Percentiles rank a stretch among this genome's conserved stretches.
Conservation (phyloP, 495 filamentous ascomycete genomes). For the Clohesyomyces aquaticus region DNA sequence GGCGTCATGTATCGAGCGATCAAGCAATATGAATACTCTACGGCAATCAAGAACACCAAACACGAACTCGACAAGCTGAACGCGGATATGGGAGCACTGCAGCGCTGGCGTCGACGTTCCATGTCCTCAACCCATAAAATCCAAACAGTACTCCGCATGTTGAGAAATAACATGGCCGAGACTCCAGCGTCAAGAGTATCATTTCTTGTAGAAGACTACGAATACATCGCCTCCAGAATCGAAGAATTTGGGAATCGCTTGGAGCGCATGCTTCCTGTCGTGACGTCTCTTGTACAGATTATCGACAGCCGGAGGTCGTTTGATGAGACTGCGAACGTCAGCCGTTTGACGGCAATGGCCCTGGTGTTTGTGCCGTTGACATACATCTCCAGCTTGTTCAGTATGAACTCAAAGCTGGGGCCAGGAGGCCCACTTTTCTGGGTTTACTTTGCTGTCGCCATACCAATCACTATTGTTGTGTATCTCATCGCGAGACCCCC, state of each 20-base stretch:
- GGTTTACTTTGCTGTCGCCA: conserved; percentile 33
- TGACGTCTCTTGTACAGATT: conserved; percentile 44
- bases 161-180: background rate
- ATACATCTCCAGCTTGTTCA: conserved; percentile 48
- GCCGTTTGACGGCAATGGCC: conserved; percentile 46
- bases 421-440: conserved; percentile 28
- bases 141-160: background rate
- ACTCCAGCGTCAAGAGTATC: background rate
- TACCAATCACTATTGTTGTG: conserved; percentile 24
- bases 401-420: conserved; percentile 40
- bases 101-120: conserved; percentile 15
- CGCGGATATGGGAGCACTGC: conserved; percentile 11
- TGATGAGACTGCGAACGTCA: conserved; percentile 46
- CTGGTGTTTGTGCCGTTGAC: conserved; percentile 49
- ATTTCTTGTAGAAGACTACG: conserved; percentile 4
- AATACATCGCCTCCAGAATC: conserved; percentile 26
- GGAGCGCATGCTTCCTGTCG: conserved; percentile 43
- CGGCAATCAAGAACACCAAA: background rate
- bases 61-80: conserved; percentile 18
- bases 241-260: conserved; percentile 35
- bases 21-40: conserved; percentile 35
- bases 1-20: conserved; percentile 26
- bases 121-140: conserved; percentile 18
- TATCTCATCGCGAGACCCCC: conserved; percentile 13
- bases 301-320: conserved; percentile 38